Conservation (phyloP, 441 rosid species). For the Mallotus repandus region DNA sequence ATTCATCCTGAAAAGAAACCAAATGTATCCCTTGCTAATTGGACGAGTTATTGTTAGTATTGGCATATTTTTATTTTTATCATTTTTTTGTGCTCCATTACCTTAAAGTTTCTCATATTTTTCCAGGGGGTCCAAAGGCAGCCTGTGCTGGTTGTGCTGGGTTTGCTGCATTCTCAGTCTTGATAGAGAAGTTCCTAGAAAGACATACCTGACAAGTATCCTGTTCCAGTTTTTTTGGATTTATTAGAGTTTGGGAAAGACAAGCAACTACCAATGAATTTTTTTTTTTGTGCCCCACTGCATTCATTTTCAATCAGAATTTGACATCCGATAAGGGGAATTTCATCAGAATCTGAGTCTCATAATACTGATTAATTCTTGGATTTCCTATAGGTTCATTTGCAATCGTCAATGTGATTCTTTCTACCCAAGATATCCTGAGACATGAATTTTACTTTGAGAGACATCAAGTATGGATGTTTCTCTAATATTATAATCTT, state of each 20-base stretch:
- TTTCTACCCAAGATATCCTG: neutral
- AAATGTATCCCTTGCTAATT: neutral
- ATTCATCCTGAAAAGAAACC: neutral
- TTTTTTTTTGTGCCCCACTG: neutral
- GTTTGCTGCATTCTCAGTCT: slow-evolving; percentile 87
- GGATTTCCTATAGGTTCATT: neutral
- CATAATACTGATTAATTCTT: neutral
- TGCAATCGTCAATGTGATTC: neutral
- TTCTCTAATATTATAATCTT: neutral
- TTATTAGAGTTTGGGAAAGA: neutral
- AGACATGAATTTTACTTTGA: neutral
- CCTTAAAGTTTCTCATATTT: slow-evolving; percentile 11
- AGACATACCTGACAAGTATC: slow-evolving; percentile 46
- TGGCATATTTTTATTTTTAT: neutral
- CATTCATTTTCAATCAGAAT: neutral
- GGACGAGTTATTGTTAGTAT: neutral
- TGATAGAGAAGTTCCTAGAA: slow-evolving; percentile 90
- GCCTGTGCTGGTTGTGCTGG: slow-evolving; percentile 93
- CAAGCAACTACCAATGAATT: neutral
- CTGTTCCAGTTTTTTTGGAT: slow-evolving; percentile 17
- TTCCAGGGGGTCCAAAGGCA: slow-evolving; percentile 82
- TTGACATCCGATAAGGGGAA: neutral
- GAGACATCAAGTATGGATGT: neutral
- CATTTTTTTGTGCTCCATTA: neutral
- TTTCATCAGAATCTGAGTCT: neutral